Evolutionary conservation across 2,329 filamentous ascomycete species (phyloP).

Genomic region (Aspergillus sp.): DNA sequence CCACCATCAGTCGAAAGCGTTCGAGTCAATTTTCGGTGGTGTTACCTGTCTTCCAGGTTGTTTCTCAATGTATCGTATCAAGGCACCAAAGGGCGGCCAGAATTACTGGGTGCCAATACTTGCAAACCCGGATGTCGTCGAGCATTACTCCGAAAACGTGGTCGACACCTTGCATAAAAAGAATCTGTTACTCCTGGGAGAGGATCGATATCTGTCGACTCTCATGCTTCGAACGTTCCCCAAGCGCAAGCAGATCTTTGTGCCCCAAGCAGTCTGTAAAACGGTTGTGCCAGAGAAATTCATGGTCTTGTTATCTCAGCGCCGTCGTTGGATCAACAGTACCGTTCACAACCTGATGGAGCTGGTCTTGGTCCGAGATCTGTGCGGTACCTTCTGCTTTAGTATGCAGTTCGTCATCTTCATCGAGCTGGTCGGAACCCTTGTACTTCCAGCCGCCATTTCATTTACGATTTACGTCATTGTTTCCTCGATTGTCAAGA

Average conservation of each 20-base stretch:
- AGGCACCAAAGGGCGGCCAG: constrained; percentile 94
- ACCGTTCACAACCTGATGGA: constrained; percentile 99
- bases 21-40: constrained; percentile 98
- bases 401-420: constrained; percentile 99
- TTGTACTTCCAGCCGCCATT: constrained; percentile 94
- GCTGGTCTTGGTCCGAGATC: constrained; percentile 87
- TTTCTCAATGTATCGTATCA: constrained; percentile 99
- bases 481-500: constrained; percentile 77
- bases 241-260: constrained; percentile 97
- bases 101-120: constrained; percentile 99
- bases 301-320: constrained; percentile 86
- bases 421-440: constrained; percentile 89
- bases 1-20: constrained; percentile 93
- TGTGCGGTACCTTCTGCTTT: constrained; percentile 99
- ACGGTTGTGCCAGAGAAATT: constrained; percentile 94
- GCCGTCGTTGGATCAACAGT: constrained; percentile 98
- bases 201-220: constrained; percentile 93
- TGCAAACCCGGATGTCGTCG: constrained; percentile 96
- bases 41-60: constrained; percentile 97
- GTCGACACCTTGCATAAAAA: constrained; percentile 98
- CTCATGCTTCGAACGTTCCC: constrained; percentile 99
- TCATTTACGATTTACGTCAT: constrained; percentile 96
- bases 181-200: constrained; percentile 85
- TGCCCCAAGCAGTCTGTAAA: constrained; percentile 98
- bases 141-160: constrained; percentile 99